These are phyloP conservation scores for Stemphylium vesicarium DNA, from an alignment of 2,329 filamentous ascomycete genomes.

Conservation along the genomic window DNA sequence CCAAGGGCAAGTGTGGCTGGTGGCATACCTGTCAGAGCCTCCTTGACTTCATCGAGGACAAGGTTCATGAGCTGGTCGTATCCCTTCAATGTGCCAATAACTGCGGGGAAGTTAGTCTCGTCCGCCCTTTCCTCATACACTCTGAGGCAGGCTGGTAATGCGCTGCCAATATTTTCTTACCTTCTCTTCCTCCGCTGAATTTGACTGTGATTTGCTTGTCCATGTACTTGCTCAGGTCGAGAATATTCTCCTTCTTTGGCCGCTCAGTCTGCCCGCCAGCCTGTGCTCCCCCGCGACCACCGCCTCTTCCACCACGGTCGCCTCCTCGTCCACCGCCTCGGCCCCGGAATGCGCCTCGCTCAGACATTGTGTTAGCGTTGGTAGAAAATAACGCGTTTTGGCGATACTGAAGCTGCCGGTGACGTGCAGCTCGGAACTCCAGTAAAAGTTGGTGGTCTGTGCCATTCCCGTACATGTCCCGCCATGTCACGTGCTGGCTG, in stretches of 20 bases:
- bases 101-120: conserved; percentile 55
- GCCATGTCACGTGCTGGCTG: conserved; percentile 15
- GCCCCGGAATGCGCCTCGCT: conserved; percentile 60
- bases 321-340: conserved; percentile 37
- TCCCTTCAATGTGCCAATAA: conserved; percentile 87
- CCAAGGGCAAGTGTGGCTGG: not conserved
- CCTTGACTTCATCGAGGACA: conserved; percentile 91
- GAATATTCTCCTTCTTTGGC: conserved; percentile 98
- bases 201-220: conserved; percentile 95
- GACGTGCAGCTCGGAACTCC: conserved; percentile 29
- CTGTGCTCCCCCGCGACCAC: conserved; percentile 50
- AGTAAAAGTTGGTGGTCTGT: conserved; percentile 12
- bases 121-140: not conserved
- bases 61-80: conserved; percentile 99
- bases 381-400: conserved; percentile 16
- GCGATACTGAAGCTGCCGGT: conserved; percentile 14
- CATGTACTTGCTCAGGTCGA: conserved; percentile 95
- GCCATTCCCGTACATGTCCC: conserved; percentile 1
- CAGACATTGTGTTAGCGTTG: conserved; percentile 56
- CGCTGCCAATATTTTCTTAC: conserved; percentile 52
- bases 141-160: not conserved
- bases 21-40: conserved; percentile 80
- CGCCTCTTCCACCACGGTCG: conserved; percentile 52
- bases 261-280: conserved; percentile 60
- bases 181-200: conserved; percentile 93